phyloP scores from a whole-genome alignment of 2,329 filamentous ascomycete species.

The Trichoderma oligosporum region DNA sequence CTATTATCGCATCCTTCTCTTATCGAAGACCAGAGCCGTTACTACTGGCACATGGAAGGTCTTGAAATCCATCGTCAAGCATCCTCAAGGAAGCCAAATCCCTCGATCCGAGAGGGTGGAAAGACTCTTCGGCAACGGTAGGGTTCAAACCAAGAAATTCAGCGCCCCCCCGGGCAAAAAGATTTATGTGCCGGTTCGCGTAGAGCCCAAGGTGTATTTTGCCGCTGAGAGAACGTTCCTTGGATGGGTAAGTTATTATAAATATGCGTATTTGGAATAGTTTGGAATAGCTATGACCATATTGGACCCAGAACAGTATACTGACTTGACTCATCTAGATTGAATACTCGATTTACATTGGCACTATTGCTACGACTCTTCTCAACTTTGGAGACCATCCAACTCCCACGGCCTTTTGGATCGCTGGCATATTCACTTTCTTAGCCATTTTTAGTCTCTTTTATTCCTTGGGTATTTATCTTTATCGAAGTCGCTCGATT shows the following conservation, averaged over 20 bases:
- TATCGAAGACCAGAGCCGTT: conserved; percentile 42
- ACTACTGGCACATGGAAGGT: conserved; percentile 42
- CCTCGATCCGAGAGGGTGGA: conserved; percentile 53
- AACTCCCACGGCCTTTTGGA: conserved; percentile 57
- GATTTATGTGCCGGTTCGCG: conserved; percentile 91
- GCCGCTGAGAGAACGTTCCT: conserved; percentile 94
- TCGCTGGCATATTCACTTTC: conserved; percentile 75
- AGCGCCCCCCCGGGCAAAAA: conserved; percentile 79
- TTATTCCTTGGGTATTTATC: conserved; percentile 79
- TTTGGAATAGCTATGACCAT: no score
- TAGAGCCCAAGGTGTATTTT: conserved; percentile 97
- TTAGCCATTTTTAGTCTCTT: conserved; percentile 73
- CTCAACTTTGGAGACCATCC: conserved; percentile 71
- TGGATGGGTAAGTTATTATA: conserved; percentile 65
- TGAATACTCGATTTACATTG: conserved; percentile 93
- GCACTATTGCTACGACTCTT: conserved; percentile 77
- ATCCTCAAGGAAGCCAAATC: conserved; percentile 53
- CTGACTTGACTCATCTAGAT: conserved; percentile 50
- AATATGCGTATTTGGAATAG: not conserved
- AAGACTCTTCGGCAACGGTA: conserved; percentile 50
- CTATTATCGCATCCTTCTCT: conserved; percentile 62
- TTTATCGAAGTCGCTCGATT: conserved; percentile 85
- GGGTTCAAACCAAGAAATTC: conserved; percentile 58
- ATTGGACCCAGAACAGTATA: conserved; percentile 23
- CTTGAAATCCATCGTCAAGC: conserved; percentile 51